phyloP scores from a whole-genome alignment of 306 rosid genomes.

The Ammopiptanthus mongolicus region DNA sequence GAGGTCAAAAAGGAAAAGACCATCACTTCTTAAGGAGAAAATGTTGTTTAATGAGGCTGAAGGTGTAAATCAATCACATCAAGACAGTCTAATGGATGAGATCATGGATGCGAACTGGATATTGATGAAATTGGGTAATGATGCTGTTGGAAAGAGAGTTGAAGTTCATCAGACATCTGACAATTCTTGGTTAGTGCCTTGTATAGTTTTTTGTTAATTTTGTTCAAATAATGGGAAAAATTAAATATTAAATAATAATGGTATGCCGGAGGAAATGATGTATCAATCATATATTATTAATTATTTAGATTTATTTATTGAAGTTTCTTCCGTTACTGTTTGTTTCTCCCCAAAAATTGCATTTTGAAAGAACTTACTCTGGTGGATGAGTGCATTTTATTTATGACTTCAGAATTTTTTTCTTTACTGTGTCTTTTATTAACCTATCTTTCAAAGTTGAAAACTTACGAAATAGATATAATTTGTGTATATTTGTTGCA shows the following conservation, averaged over 20 bases:
- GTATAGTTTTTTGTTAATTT: background rate
- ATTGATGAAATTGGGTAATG: slow-evolving; percentile 86
- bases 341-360: background rate
- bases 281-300: background rate
- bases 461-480: background rate
- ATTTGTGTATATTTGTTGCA: background rate
- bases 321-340: background rate
- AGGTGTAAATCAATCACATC: slow-evolving; percentile 40
- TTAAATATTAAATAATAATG: background rate
- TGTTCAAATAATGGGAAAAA: background rate
- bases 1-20: slow-evolving; percentile 92
- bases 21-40: slow-evolving; percentile 69
- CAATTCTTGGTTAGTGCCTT: slow-evolving; percentile 71
- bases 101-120: slow-evolving; percentile 97
- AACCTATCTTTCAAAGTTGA: background rate
- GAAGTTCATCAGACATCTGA: slow-evolving; percentile 88
- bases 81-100: slow-evolving; percentile 67
- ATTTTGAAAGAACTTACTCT: background rate
- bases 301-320: background rate
- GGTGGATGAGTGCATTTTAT: background rate
- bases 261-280: background rate
- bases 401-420: background rate
- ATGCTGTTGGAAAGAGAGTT: slow-evolving; percentile 95
- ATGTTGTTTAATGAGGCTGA: slow-evolving; percentile 41
- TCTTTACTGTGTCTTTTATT: background rate